phyloP scores from a whole-genome alignment of 1,139 yeast species.

The Zygosaccharomyces pseudobailii region DNA sequence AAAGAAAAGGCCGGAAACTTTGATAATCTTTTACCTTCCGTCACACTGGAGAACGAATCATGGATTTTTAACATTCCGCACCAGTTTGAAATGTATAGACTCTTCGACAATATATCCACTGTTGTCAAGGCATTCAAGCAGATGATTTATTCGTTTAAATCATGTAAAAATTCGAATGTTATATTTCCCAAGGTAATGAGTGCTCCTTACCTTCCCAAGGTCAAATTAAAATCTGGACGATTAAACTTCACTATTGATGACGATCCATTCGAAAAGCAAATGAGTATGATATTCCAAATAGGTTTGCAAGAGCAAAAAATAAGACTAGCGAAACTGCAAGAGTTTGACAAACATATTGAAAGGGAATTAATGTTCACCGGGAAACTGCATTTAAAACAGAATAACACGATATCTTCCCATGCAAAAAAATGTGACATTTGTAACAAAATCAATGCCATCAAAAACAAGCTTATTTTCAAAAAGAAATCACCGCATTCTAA shows the following conservation, averaged over 20 bases:
- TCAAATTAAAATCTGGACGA: slow-evolving; percentile 43
- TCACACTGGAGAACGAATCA: slow-evolving; percentile 32
- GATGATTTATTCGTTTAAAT: slow-evolving; percentile 43
- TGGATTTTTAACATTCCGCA: slow-evolving; percentile 41
- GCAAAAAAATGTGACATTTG: slow-evolving; percentile 8
- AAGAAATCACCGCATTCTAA: background rate
- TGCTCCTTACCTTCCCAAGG: slow-evolving; percentile 46
- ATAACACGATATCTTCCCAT: slow-evolving; percentile 4
- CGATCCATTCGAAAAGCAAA: slow-evolving; percentile 81
- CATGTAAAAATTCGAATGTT: slow-evolving; percentile 35
- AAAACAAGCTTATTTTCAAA: slow-evolving; percentile 7
- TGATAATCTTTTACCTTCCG: slow-evolving; percentile 43
- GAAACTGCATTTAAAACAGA: background rate
- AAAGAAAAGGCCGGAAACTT: slow-evolving; percentile 35
- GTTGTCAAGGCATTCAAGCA: slow-evolving; percentile 54
- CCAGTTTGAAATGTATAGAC: slow-evolving; percentile 51
- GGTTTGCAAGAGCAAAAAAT: slow-evolving; percentile 68
- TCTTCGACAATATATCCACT: slow-evolving; percentile 59
- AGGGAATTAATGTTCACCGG: slow-evolving; percentile 18
- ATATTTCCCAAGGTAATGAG: slow-evolving; percentile 37
- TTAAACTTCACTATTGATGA: slow-evolving; percentile 59
- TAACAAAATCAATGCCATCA: slow-evolving; percentile 4
- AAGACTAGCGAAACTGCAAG: slow-evolving; percentile 52
- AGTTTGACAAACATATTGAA: slow-evolving; percentile 43
- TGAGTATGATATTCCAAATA: slow-evolving; percentile 69